Evolutionary conservation across 306 rosid genomes (phyloP), one percentile per base, ranked within the genome.

Genomic region (Gleditsia sinensis): DNA sequence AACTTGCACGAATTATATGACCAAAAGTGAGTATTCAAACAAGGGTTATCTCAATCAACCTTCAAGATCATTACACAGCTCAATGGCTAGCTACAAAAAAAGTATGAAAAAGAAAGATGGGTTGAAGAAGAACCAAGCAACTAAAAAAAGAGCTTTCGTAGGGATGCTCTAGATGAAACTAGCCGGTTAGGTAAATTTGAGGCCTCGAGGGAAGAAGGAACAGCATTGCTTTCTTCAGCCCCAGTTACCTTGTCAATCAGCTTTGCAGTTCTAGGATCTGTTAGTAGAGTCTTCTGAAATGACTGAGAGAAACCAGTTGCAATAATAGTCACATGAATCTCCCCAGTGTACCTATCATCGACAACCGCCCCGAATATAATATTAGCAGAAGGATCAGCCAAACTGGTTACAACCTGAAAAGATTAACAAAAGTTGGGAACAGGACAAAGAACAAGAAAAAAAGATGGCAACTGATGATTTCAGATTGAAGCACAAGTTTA

Each of bases 371-470:
- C 98, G 57, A 93, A 93, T 80, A 91, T 93, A 37, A 93, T 93
- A 82, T 93, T 93, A 25, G 98, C 97, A 25, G 98, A 89, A 72
- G 98, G 98, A 83, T 93, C 97, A 0, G 98, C 98, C 85, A 93
- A 88, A 84, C 98, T 91, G 11, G 97, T 93, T 75, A 93, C 97
- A 32, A 93, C 97, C 97, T 93, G 75, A 36, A 57, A 79, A n/a
- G n/a, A 5, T 21, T 27, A 69, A 12, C 9, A 32, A 11, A n/a
- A n/a, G n/a, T n/a, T n/a, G n/a, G n/a, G 39, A 57, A 53, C 46
- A 13, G 20, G 40, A 68, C 39, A n/a, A n/a, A n/a, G n/a, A n/a
- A 14, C 24, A 46, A 32, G 17, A 53, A 23, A 5, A 21, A 42
- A 74, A 28, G 17, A 28, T 17, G 30, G 20, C 11, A 9, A 45